Evolutionary conservation across 768 basidiomycete genomes (phyloP), one percentile per base, ranked within the genome.

Genomic region (Collybia sordida): DNA sequence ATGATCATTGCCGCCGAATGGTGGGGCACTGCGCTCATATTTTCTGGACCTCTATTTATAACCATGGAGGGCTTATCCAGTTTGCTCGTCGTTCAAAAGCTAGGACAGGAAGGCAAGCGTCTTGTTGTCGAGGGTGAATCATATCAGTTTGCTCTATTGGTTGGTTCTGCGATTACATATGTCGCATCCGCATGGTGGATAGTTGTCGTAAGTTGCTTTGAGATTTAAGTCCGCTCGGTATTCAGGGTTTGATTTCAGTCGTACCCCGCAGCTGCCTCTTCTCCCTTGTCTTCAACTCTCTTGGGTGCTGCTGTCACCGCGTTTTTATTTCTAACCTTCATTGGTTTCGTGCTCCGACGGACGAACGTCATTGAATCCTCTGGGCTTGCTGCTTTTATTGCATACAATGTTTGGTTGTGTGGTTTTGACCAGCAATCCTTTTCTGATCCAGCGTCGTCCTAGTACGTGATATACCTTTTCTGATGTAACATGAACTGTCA

Each of bases 361-460:
- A 96, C 94, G 36, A 96, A 96, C 60, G 88, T 96, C 42, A 87
- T 97, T 48, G 95, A 98, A 66, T 93, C 93, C 3, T 86, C 89
- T 2, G 83, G 90, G 42, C 81, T 98, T 22, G 86, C 91, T 3
- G 74, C 95, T 22, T 92, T 95, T 65, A 80, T 97, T 36, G 90
- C 92, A 5, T 93, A 91, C 66, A 92, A 92, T 55, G 80, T 94
- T 27, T 94, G 93, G 93, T 75, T 93, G 27, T 92, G 90, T 61
- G 89, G 89, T 15, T 86, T 88, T 56, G 87, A 89, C 64, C 80
- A 83, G 56, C 79, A 81, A 47, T 83, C 87, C 0, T 83, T 85
- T 55, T 83, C 82, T 22, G 85, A 88, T 60, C 81, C 85, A 8
- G 82, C 84, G 28, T 86, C 86, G 9, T 85, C 87, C 44, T 90